Evolutionary conservation across 768 basidiomycete genomes (phyloP).

Genomic region (Cystofilobasidium ferigula): DNA sequence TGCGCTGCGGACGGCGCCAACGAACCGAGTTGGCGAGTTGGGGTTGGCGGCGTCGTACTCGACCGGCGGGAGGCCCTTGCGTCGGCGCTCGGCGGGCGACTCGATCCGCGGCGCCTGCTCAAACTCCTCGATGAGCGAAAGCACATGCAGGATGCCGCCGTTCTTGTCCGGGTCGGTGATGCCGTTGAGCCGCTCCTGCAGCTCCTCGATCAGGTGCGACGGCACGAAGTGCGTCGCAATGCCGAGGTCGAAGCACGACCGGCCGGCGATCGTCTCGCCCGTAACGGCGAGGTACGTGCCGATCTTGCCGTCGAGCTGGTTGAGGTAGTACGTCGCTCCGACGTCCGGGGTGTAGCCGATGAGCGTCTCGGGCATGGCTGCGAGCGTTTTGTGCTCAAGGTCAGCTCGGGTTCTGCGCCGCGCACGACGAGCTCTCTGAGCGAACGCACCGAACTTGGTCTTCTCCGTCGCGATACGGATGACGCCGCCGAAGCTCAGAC

Average conservation of each 20-base stretch:
- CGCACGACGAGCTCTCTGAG: too few relatives aligned
- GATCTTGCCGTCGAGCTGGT: constrained; percentile 76
- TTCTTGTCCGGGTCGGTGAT: constrained; percentile 34
- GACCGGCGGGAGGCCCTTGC: not conserved
- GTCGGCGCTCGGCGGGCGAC: not conserved
- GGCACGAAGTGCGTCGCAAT: constrained; percentile 89
- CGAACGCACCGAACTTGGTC: constrained; percentile 51
- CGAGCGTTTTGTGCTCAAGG: too few relatives aligned
- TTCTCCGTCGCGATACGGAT: constrained; percentile 91
- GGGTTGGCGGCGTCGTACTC: constrained; percentile 27
- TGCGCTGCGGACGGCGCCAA: constrained; percentile 57
- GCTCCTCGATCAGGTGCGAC: constrained; percentile 57
- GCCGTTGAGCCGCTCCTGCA: constrained; percentile 50
- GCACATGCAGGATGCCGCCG: constrained; percentile 53
- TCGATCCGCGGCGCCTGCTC: constrained; percentile 27
- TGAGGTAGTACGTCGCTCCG: constrained; percentile 78
- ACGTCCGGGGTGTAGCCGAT: constrained; percentile 59
- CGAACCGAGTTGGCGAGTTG: constrained; percentile 35
- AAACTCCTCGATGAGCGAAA: constrained; percentile 49
- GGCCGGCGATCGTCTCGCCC: constrained; percentile 56
- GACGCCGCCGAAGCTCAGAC: constrained; percentile 67
- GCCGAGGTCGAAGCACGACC: constrained; percentile 79
- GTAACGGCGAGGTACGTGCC: constrained; percentile 93
- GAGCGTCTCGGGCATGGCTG: constrained; percentile 90
- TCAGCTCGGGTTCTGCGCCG: too few relatives aligned